Evolutionary conservation across 1,284 basidiomycete genomes (phyloP).

Genomic region (Cutaneotrichosporon mucoides): DNA sequence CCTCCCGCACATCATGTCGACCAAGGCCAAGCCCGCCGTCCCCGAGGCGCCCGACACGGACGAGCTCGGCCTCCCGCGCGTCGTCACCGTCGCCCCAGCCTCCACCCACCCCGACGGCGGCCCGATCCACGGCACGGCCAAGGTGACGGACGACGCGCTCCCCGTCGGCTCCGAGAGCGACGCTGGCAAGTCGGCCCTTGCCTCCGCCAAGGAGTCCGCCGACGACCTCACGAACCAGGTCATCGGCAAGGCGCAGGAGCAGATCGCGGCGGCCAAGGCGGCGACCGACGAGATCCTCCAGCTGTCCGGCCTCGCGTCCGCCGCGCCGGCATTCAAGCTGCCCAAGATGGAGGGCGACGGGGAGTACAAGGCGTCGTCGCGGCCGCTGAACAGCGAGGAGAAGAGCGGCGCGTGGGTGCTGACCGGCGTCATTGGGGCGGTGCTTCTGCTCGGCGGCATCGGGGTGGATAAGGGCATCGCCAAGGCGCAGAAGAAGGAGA

Average conservation of each 20-base stretch:
- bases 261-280: no score
- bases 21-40: background rate
- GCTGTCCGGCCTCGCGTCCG: slow-evolving; percentile 1
- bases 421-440: slow-evolving; percentile 56
- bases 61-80: slow-evolving; percentile 12
- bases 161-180: no score
- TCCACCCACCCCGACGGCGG: slow-evolving; percentile 62
- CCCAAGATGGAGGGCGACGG: slow-evolving; percentile 1
- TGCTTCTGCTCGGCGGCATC: slow-evolving; percentile 53
- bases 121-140: slow-evolving; percentile 53
- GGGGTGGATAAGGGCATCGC: background rate
- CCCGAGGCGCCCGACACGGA: no score
- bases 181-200: no score
- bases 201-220: background rate
- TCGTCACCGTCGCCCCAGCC: slow-evolving; percentile 66
- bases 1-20: slow-evolving; percentile 43
- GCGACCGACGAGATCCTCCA: no score
- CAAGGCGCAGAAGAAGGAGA: background rate
- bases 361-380: slow-evolving; percentile 42
- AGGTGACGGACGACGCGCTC: background rate
- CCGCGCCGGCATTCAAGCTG: background rate
- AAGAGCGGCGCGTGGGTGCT: slow-evolving; percentile 56
- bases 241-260: no score
- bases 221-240: background rate
- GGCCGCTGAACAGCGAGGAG: slow-evolving; percentile 57